Evolutionary conservation across 495 filamentous ascomycete species (phyloP).

Genomic region (Oidiodendron maius): DNA sequence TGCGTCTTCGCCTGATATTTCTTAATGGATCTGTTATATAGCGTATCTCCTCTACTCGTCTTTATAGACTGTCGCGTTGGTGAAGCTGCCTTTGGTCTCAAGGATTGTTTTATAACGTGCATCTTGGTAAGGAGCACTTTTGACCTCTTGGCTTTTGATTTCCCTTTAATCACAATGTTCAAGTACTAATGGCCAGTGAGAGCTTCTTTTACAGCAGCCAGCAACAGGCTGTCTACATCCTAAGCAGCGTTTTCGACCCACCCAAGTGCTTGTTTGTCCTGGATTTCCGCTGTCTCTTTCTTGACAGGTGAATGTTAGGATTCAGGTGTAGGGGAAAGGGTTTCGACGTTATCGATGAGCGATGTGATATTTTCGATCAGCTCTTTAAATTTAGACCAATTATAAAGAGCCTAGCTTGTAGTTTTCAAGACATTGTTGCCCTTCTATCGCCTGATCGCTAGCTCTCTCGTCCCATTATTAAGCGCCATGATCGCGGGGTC

Average conservation of each 20-base stretch:
- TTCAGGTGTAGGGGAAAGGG: conserved; percentile 11
- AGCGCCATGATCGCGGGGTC: conserved; percentile 9
- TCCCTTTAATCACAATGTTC: conserved; percentile 1
- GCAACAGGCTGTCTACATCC: background rate
- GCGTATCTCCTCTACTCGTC: no score
- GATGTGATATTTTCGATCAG: conserved; percentile 10
- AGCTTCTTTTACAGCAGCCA: conserved; percentile 1
- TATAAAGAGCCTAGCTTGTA: conserved; percentile 21
- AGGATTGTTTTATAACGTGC: conserved; percentile 5
- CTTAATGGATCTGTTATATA: no score
- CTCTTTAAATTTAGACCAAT: conserved; percentile 14
- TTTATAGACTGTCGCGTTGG: no score
- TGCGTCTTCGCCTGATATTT: no score
- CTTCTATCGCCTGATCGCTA: conserved; percentile 19
- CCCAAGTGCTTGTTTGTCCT: conserved; percentile 2
- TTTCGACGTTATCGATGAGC: conserved; percentile 17
- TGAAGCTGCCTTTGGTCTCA: conserved; percentile 8
- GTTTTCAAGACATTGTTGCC: conserved; percentile 11
- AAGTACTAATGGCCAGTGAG: conserved; percentile 3
- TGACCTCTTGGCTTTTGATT: background rate
- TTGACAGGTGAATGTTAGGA: background rate
- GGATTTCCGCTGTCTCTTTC: conserved; percentile 5
- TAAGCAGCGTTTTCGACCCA: background rate
- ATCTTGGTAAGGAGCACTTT: conserved; percentile 1
- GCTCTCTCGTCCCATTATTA: conserved; percentile 7